Evolutionary conservation across 805 yeast species (phyloP).

Genomic region (Pichia californica): DNA sequence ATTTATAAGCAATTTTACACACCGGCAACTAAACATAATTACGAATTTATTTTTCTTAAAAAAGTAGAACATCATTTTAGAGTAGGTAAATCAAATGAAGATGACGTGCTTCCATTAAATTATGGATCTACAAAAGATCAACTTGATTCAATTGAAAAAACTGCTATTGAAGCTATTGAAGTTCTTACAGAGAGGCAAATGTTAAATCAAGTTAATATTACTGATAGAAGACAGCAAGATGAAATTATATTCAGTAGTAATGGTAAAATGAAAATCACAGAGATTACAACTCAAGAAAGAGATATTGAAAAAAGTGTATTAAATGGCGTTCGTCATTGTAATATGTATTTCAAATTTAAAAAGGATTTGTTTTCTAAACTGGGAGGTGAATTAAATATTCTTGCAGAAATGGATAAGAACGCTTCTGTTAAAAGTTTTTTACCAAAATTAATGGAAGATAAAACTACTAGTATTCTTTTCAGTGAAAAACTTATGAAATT

Average conservation of each 20-base stretch:
- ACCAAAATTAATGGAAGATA: conserved; percentile 1
- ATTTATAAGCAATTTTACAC: conserved; percentile 18
- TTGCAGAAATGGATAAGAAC: conserved; percentile 1
- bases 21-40: conserved; percentile 16
- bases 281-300: background rate
- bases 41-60: conserved; percentile 19
- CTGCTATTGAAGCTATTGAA: conserved; percentile 8
- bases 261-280: conserved; percentile 1
- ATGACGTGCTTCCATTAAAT: background rate
- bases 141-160: conserved; percentile 8
- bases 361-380: conserved; percentile 12
- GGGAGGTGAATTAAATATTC: conserved; percentile 6
- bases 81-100: conserved; percentile 6
- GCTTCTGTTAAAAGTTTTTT: conserved; percentile 1
- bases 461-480: background rate
- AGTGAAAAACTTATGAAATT: background rate
- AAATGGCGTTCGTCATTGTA: background rate
- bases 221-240: conserved; percentile 5
- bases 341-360: background rate
- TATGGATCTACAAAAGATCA: conserved; percentile 11
- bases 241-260: conserved; percentile 10
- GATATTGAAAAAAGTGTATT: no score
- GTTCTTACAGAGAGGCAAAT: conserved; percentile 9
- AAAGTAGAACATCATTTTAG: conserved; percentile 17
- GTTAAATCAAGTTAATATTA: background rate